Percentiles rank a stretch among this genome's conserved stretches.
Conservation (phyloP, 2,329 filamentous ascomycete genomes). For the Ophiosphaerella korrae region DNA sequence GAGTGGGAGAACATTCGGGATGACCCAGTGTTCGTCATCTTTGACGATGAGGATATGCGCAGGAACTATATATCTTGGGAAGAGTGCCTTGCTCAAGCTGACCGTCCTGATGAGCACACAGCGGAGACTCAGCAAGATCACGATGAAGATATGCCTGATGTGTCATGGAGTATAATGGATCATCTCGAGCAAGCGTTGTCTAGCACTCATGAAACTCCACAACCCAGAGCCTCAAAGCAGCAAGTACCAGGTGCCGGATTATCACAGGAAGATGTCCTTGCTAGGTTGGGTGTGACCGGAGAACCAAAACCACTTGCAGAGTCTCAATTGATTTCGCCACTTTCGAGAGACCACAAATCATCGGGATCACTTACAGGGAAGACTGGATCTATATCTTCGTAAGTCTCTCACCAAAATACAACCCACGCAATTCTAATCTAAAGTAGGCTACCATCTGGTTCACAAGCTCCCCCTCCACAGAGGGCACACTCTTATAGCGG, state of each 20-base stretch:
- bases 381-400: constrained; percentile 15
- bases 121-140: constrained; percentile 28
- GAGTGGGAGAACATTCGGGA: constrained; percentile 56
- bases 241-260: constrained; percentile 10
- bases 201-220: constrained; percentile 17
- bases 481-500: constrained; percentile 31
- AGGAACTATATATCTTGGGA: constrained; percentile 48
- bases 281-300: constrained; percentile 44
- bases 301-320: constrained; percentile 41
- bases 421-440: background rate
- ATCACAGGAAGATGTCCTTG: constrained; percentile 46
- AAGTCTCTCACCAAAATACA: constrained; percentile 4
- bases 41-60: constrained; percentile 48
- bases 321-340: constrained; percentile 21
- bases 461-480: constrained; percentile 15
- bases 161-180: constrained; percentile 47
- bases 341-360: constrained; percentile 11
- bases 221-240: constrained; percentile 3
- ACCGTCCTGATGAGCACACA: constrained; percentile 41
- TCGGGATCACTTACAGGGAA: constrained; percentile 23
- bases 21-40: constrained; percentile 57
- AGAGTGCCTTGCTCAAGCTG: constrained; percentile 50
- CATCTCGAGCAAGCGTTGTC: constrained; percentile 48
- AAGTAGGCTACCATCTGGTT: constrained; percentile 14
- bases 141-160: constrained; percentile 42